A percentile compares a stretch with the other conserved stretches of the same genome.
Conservation (phyloP, 768 basidiomycete species). For the Podaxis rugospora region DNA sequence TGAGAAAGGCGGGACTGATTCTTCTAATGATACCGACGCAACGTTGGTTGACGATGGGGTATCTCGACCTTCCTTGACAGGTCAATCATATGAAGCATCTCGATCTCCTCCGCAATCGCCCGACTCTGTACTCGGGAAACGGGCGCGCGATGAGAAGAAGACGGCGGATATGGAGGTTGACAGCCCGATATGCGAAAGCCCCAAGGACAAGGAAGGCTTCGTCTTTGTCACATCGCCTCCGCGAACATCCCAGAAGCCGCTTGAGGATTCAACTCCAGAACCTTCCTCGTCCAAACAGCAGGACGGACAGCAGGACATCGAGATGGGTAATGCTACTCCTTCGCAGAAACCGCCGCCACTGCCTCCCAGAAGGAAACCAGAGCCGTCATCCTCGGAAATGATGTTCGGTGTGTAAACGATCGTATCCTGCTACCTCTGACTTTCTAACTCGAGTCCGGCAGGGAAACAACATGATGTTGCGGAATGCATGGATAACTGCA, state of each 20-base stretch:
- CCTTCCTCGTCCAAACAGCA: constrained; percentile 28
- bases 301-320: constrained; percentile 27
- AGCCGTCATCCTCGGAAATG: constrained; percentile 72
- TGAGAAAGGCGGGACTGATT: constrained; percentile 69
- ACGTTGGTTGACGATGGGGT: constrained; percentile 79
- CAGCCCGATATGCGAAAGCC: constrained; percentile 30
- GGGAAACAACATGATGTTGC: constrained; percentile 97
- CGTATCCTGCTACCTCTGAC: constrained; percentile 5
- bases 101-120: constrained; percentile 33
- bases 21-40: constrained; percentile 84
- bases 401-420: constrained; percentile 68
- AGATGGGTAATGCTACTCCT: constrained; percentile 24
- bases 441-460: constrained; percentile 23
- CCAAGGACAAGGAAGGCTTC: constrained; percentile 32
- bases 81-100: constrained; percentile 17
- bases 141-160: constrained; percentile 46
- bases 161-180: constrained; percentile 57
- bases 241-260: constrained; percentile 14
- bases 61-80: constrained; percentile 27
- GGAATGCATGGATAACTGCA: constrained; percentile 99
- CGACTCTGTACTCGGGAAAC: constrained; percentile 66
- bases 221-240: constrained; percentile 27
- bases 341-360: constrained; percentile 43
- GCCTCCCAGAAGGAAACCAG: constrained; percentile 51
- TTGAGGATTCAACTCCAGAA: constrained; percentile 22